Evolutionary conservation across 106 monocot genomes (phyloP).

Genomic region (Apostasia ramifera): DNA sequence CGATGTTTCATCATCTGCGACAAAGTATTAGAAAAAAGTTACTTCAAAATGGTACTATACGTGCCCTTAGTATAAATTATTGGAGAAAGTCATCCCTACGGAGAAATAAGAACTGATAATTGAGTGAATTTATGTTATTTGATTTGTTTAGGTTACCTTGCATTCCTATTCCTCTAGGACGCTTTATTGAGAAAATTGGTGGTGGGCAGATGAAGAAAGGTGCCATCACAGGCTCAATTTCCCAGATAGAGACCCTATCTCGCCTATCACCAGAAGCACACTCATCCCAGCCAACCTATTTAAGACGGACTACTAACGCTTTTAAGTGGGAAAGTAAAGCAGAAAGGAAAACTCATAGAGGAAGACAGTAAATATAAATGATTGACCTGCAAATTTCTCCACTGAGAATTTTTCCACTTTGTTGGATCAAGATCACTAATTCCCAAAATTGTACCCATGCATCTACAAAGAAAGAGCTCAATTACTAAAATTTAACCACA

Average conservation of each 20-base stretch:
- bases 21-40: not conserved
- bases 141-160: slow-evolving; percentile 5
- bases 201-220: slow-evolving; percentile 78
- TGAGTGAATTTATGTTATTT: too few relatives aligned
- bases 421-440: slow-evolving; percentile 73
- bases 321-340: not conserved
- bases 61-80: too few relatives aligned
- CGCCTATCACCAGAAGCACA: slow-evolving; percentile 70
- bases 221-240: slow-evolving; percentile 66
- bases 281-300: slow-evolving; percentile 80
- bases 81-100: too few relatives aligned
- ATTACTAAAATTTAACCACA: too few relatives aligned
- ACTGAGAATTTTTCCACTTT: slow-evolving; percentile 89
- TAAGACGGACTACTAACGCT: not conserved
- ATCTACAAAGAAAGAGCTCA: slow-evolving; percentile 28
- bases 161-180: slow-evolving; percentile 49
- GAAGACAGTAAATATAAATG: too few relatives aligned
- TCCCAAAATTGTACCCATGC: slow-evolving; percentile 69
- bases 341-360: not conserved
- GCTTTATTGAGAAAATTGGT: slow-evolving; percentile 66
- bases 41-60: too few relatives aligned
- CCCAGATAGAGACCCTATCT: slow-evolving; percentile 72
- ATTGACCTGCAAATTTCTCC: slow-evolving; percentile 80
- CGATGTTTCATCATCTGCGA: slow-evolving; percentile 58
- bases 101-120: too few relatives aligned